Conservation (phyloP, 257 asterid genomes). For the Salvia miltiorrhiza region DNA sequence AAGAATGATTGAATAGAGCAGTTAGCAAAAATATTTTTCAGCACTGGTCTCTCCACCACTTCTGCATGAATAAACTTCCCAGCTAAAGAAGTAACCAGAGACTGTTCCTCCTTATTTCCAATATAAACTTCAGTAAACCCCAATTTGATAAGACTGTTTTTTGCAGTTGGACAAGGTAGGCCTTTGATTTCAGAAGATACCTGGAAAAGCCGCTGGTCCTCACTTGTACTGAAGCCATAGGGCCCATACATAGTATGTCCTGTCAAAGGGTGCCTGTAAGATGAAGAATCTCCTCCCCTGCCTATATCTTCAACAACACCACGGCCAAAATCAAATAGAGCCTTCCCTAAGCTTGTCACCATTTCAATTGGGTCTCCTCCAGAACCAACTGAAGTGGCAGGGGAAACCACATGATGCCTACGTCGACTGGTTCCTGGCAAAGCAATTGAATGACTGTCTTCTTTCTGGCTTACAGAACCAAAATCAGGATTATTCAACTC, state of each 20-base stretch:
- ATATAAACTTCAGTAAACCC: constrained; percentile 77
- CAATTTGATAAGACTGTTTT: constrained; percentile 54
- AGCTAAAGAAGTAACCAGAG: constrained; percentile 60
- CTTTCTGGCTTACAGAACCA: constrained; percentile 31
- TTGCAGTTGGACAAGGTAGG: constrained; percentile 86
- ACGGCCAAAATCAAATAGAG: constrained; percentile 88
- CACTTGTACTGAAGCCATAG: constrained; percentile 39
- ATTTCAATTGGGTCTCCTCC: constrained; percentile 95
- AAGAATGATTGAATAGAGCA: constrained; percentile 50
- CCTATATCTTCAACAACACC: constrained; percentile 97
- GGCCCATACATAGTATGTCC: constrained; percentile 41
- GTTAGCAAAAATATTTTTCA: constrained; percentile 61
- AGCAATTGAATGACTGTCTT: constrained; percentile 33
- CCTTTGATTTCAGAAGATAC: constrained; percentile 72
- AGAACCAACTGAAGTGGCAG: constrained; percentile 52
- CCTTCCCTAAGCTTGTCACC: constrained; percentile 87
- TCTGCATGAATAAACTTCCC: constrained; percentile 83
- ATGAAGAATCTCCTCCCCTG: constrained; percentile 58
- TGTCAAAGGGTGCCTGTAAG: constrained; percentile 42
- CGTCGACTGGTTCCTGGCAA: constrained; percentile 38
- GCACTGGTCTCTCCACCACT: constrained; percentile 70
- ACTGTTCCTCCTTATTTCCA: constrained; percentile 78
- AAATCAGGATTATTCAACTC: constrained; percentile 37
- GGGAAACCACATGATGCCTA: constrained; percentile 39
- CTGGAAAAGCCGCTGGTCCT: constrained; percentile 46